These are phyloP conservation scores for Psilocybe tampanensis DNA, from an alignment of 768 basidiomycete species.

Conservation along the genomic window DNA sequence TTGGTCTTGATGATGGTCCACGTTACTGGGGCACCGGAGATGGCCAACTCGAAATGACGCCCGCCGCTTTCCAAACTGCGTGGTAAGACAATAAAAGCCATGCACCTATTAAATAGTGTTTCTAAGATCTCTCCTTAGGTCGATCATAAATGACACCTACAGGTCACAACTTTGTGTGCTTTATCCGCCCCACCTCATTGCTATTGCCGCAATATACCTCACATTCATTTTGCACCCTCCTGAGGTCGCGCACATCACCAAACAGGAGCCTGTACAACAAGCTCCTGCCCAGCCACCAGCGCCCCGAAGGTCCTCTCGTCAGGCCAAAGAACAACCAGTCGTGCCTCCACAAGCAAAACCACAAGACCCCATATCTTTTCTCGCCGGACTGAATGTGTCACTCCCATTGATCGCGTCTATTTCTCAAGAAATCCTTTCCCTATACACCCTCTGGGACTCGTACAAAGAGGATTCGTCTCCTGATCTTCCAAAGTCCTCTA, in stretches of 20 bases:
- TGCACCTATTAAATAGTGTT: neutral
- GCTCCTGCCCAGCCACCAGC: slow-evolving; percentile 21
- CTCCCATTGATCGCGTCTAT: slow-evolving; percentile 81
- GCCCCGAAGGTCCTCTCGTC: slow-evolving; percentile 36
- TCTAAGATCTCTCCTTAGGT: slow-evolving; percentile 68
- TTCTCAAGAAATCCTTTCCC: slow-evolving; percentile 86
- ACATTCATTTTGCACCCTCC: slow-evolving; percentile 73
- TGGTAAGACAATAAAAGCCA: slow-evolving; percentile 59
- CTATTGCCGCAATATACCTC: slow-evolving; percentile 89
- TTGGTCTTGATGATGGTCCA: slow-evolving; percentile 52
- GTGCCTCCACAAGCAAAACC: slow-evolving; percentile 36
- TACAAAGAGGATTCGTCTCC: slow-evolving; percentile 68
- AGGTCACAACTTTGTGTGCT: slow-evolving; percentile 92
- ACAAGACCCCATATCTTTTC: slow-evolving; percentile 78
- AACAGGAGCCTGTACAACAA: slow-evolving; percentile 10
- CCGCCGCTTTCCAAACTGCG: slow-evolving; percentile 83
- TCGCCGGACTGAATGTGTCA: slow-evolving; percentile 85
- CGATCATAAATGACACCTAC: slow-evolving; percentile 95
- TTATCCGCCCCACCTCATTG: slow-evolving; percentile 94
- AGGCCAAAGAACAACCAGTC: slow-evolving; percentile 26
- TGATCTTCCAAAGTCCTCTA: slow-evolving; percentile 28
- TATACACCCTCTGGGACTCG: slow-evolving; percentile 88
- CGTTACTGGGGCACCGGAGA: slow-evolving; percentile 83
- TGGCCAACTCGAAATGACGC: slow-evolving; percentile 75
- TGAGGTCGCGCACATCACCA: slow-evolving; percentile 9